phyloP scores from a whole-genome alignment of 2,329 filamentous ascomycete species.

The Cladosporium sphaerospermum region DNA sequence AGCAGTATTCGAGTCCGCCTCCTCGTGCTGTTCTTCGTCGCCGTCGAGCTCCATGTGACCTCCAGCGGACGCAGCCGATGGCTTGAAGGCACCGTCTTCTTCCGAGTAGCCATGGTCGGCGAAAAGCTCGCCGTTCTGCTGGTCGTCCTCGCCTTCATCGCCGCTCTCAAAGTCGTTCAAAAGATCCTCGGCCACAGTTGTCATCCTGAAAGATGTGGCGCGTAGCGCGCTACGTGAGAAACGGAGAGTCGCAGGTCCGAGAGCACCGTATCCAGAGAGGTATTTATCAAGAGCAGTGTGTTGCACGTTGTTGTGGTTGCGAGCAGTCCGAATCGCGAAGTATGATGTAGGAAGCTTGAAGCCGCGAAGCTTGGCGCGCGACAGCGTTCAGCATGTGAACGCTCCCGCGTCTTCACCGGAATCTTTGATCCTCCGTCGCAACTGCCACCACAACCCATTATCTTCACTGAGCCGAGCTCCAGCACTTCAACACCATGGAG shows the following conservation, averaged over 20 bases:
- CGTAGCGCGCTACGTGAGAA: conserved; percentile 1
- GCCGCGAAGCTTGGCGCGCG: conserved; percentile 3
- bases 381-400: not conserved
- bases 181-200: conserved; percentile 86
- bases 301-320: too few relatives aligned
- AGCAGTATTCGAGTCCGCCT: conserved; percentile 50
- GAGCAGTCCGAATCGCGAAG: not conserved
- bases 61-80: not conserved
- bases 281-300: not conserved
- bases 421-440: too few relatives aligned
- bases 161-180: conserved; percentile 84
- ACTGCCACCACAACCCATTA: not conserved
- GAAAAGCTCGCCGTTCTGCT: conserved; percentile 19
- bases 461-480: not conserved
- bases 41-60: conserved; percentile 31
- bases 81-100: conserved; percentile 26
- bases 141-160: conserved; percentile 63
- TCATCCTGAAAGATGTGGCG: conserved; percentile 51
- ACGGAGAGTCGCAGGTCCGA: not conserved
- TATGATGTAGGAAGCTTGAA: conserved; percentile 10
- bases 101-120: conserved; percentile 44
- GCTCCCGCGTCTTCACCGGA: too few relatives aligned
- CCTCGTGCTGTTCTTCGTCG: conserved; percentile 54
- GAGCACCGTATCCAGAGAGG: too few relatives aligned
- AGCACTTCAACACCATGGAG: conserved; percentile 63